Base-by-base conservation (phyloP, 2,329 filamentous ascomycete species). In the Stemphylium lycopersici region DNA sequence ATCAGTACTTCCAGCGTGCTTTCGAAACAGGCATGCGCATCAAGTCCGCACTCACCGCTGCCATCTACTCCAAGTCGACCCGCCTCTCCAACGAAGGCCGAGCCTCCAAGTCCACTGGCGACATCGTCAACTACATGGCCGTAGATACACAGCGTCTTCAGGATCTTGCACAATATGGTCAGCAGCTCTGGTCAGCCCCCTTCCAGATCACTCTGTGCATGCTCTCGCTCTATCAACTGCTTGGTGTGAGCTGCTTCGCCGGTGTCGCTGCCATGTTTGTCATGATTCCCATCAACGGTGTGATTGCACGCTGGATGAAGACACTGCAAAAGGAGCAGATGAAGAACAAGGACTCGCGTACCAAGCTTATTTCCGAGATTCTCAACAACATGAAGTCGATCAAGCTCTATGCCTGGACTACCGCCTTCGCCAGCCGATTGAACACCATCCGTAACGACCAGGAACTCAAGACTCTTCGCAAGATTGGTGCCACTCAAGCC, bases 111-210 rank as follows among this genome's bases (percentile, higher is more conserved):
- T 90, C 91, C 0, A 99, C 95, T 0, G 95, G 95, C 52, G 96
- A 99, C 69, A 98, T 99, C 69, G 95, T 99, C 73, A 99, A 99
- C 73, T 95, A 96, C 77, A 99, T 99, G 93, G 95, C 96, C 40
- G 93, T 99, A 8, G 95, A 99, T 73, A 93, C 93, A 12, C 95
- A 99, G 76, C 89, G 96, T 62, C 83, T 99, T 15, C 90, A 97
- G 69, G 95, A 99, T 76, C 80, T 99, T 52, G 91, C 93, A 2
- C 96, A 99, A 70, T 99, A 95, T 72, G 92, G 91, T 15, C 93
- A 96, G 72, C 93, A 98, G 74, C 80, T 96, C 10, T 97, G 95
- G 92, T 97, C 93, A 38, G 93, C 96, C 2, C 95, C 95, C 2
- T 96, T 98, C 77, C 96, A 99, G 76, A 99, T 99, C 69, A 83